These are phyloP conservation scores for Psilocybe sp. DNA, from an alignment of 768 basidiomycete species.

Conservation along the genomic window DNA sequence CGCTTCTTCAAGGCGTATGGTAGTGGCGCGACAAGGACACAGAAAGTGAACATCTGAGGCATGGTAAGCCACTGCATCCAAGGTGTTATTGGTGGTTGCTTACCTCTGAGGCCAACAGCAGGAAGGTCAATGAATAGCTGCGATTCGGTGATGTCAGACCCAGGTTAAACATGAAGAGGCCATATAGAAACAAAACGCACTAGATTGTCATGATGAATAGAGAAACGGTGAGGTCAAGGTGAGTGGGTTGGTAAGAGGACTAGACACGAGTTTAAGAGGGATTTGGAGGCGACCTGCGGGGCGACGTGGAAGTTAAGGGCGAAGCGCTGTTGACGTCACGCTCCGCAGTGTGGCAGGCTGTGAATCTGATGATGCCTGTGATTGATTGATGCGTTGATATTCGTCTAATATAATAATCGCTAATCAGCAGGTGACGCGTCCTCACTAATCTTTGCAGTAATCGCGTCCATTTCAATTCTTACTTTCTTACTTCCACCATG, in stretches of 20 bases:
- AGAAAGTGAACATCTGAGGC: conserved; percentile 78
- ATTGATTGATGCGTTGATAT: too few species aligned
- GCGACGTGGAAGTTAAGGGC: too few species aligned
- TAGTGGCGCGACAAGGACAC: conserved; percentile 79
- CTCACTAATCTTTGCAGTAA: background rate
- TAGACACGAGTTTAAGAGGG: conserved; percentile 11
- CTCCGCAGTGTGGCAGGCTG: conserved; percentile 3
- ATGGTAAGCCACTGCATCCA: background rate
- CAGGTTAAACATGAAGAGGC: background rate
- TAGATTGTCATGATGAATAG: conserved; percentile 41
- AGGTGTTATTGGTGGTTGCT: background rate
- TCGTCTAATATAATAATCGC: too few species aligned
- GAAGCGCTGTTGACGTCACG: conserved; percentile 19
- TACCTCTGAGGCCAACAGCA: conserved; percentile 77
- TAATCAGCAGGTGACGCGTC: conserved; percentile 16
- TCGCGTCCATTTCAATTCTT: background rate
- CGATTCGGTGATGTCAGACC: conserved; percentile 21
- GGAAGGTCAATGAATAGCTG: conserved; percentile 78
- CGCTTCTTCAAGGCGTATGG: conserved; percentile 71
- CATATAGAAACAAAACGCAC: conserved; percentile 22
- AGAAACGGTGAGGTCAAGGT: background rate
- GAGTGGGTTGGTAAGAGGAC: conserved; percentile 6
- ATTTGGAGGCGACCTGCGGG: conserved; percentile 7
- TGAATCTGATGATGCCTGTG: background rate
- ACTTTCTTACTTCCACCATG: conserved; percentile 38